Base-by-base conservation (phyloP, 2,329 filamentous ascomycete species). In the Colletotrichum tofieldiae region DNA sequence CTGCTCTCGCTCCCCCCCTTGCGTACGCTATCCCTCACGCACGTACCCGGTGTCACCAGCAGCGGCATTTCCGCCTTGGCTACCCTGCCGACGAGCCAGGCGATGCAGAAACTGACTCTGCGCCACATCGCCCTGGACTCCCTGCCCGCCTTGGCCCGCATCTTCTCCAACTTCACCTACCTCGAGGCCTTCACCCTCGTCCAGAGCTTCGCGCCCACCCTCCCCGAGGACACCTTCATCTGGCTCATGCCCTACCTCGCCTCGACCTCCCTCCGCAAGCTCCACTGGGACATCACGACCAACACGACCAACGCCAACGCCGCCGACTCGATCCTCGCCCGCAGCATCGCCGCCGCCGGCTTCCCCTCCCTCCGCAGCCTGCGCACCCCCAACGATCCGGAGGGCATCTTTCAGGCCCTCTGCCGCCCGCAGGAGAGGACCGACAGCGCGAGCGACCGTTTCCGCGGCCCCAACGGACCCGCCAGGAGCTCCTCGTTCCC, bases 381-480 rank as follows among this genome's bases (percentile, higher is more conserved):
- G 23, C 89, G 93, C 65, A 85, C 90, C 0, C 93, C 92, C 1
- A 90, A 90, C 69, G 93, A 95, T 75, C 88, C 92, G 1, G 88
- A 93, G 6, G 93, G 93, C 35, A 76, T 89, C 9, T 90, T 95
- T 73, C 93, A 95, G 81, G 82, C 85, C 1, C 85, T 94, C 1
- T 95, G 93, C 79, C 87, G 86, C 54, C 93, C 93, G 0, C 82
- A 86, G 5, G 87, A 88, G 39, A 85, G 85, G 39, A 83, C 89
- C 26, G 86, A 90, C 51, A 82, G 88, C 29, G 84, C 87, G 1
- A 81, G 81, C 12, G 88, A 90, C 73, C 85, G 85, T 29, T 87
- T 85, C 77, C 82, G 82, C 26, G 76, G 75, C 5, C 77, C 70
- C 37, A 63, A 63, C 12, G 59, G 59, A 9, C 59, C 68, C 26